A percentile compares a stretch with the other conserved stretches of the same genome.
phyloP scores from a whole-genome alignment of 1,139 yeast species.

The Suhomyces bribrorum region DNA sequence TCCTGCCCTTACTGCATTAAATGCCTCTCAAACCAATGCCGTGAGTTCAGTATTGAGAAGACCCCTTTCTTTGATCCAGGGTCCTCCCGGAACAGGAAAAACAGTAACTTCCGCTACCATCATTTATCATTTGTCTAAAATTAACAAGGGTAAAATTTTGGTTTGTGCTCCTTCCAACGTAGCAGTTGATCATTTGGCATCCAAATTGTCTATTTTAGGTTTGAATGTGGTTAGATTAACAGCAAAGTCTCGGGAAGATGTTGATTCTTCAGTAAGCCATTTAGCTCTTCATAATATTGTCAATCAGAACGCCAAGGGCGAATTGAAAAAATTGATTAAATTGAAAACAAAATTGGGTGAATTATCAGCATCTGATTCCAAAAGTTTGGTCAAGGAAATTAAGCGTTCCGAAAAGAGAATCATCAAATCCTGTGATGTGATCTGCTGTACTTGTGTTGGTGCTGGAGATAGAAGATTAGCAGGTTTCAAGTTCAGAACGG shows the following conservation, averaged over 20 bases:
- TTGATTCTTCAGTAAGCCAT: conserved; percentile 60
- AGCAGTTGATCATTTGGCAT: conserved; percentile 90
- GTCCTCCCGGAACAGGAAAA: conserved; percentile 99
- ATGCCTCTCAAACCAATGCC: conserved; percentile 78
- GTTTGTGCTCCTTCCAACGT: conserved; percentile 97
- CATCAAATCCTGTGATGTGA: conserved; percentile 68
- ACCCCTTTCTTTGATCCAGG: conserved; percentile 87
- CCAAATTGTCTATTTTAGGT: conserved; percentile 65
- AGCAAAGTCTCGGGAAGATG: conserved; percentile 80
- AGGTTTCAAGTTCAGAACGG: conserved; percentile 63
- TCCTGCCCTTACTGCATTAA: conserved; percentile 68
- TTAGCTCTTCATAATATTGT: conserved; percentile 56
- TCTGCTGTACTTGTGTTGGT: conserved; percentile 91
- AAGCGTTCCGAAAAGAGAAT: conserved; percentile 51
- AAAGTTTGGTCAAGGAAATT: conserved; percentile 40
- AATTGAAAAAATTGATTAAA: conserved; percentile 57
- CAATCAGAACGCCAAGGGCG: conserved; percentile 49
- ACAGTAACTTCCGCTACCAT: conserved; percentile 93
- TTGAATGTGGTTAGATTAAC: conserved; percentile 73
- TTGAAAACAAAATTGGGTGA: conserved; percentile 72
- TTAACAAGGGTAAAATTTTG: conserved; percentile 59
- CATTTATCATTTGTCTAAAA: conserved; percentile 68
- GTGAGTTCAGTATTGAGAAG: conserved; percentile 68
- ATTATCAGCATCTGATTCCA: conserved; percentile 56
- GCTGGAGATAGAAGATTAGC: conserved; percentile 75